Percentiles rank a stretch among this genome's conserved stretches.
Conservation (phyloP, 352 stramenopile genomes). For the Plasmopara halstedii region DNA sequence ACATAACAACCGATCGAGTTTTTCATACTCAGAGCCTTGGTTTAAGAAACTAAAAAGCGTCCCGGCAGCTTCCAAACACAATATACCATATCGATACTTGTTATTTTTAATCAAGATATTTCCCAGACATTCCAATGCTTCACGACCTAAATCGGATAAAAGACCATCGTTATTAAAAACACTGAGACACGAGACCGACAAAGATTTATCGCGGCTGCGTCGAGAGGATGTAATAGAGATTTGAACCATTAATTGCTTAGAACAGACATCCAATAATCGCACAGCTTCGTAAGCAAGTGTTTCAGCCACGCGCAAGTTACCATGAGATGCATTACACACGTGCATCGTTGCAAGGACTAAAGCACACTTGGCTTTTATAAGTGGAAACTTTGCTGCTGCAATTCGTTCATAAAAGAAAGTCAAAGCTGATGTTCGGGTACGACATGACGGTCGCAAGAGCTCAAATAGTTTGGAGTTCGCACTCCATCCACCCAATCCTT, state of each 20-base stretch:
- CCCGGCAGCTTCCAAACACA: conserved; percentile 67
- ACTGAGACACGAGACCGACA: conserved; percentile 28
- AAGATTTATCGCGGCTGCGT: conserved; percentile 9
- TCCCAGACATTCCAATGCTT: conserved; percentile 59
- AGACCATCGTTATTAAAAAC: conserved; percentile 76
- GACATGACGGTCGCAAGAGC: conserved; percentile 44
- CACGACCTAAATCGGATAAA: conserved; percentile 58
- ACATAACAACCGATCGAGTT: conserved; percentile 64
- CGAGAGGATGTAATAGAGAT: conserved; percentile 16
- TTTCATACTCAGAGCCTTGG: conserved; percentile 65
- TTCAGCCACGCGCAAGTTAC: conserved; percentile 52
- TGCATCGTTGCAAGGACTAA: conserved; percentile 54
- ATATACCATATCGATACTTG: conserved; percentile 80
- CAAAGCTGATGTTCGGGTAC: conserved; percentile 32
- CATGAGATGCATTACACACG: conserved; percentile 29
- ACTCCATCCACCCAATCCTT: conserved; percentile 45
- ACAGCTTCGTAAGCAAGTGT: conserved; percentile 70
- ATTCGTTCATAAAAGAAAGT: conserved; percentile 59
- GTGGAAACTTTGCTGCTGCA: conserved; percentile 26
- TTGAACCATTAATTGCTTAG: conserved; percentile 16
- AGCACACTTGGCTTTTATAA: conserved; percentile 75
- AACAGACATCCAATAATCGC: conserved; percentile 57
- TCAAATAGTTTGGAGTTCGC: conserved; percentile 30
- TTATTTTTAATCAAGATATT: conserved; percentile 81
- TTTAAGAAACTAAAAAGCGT: conserved; percentile 60